A percentile compares a stretch with the other conserved stretches of the same genome.
Conservation (phyloP, 2,329 filamentous ascomycete genomes). For the Talaromyces albobiverticillius region DNA sequence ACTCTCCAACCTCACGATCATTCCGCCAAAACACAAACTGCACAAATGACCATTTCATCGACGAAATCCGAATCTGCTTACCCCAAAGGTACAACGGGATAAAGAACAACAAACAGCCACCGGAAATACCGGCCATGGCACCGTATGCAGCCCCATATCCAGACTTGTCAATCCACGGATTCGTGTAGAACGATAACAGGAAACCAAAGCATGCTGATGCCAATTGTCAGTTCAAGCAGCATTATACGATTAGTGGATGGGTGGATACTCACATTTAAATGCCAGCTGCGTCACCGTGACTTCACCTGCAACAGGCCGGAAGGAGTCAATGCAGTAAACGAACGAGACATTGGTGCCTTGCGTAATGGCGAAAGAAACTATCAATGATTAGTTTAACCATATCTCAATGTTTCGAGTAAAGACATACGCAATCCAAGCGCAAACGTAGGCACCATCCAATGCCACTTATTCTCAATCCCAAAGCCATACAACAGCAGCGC, state of each 20-base stretch:
- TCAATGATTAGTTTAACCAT: not conserved
- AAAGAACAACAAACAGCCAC: constrained; percentile 46
- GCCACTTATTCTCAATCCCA: constrained; percentile 27
- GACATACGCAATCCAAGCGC: constrained; percentile 39
- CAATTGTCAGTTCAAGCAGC: not conserved
- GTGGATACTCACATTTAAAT: constrained; percentile 44
- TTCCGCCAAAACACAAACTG: constrained; percentile 50
- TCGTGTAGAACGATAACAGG: constrained; percentile 59
- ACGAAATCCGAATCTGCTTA: constrained; percentile 45
- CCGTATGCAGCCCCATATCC: constrained; percentile 55
- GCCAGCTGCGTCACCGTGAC: constrained; percentile 52
- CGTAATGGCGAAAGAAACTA: constrained; percentile 56
- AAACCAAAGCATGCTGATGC: constrained; percentile 51
- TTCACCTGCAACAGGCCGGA: constrained; percentile 58
- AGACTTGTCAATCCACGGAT: constrained; percentile 52
- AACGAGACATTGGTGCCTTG: constrained; percentile 56
- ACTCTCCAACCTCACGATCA: constrained; percentile 57
- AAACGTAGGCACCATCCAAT: constrained; percentile 53
- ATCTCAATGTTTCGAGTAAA: not conserved
- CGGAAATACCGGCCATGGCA: constrained; percentile 57
- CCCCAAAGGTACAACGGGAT: constrained; percentile 55
- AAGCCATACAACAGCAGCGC: constrained; percentile 30
- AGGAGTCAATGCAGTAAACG: constrained; percentile 58
- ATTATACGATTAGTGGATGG: not conserved
- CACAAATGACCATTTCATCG: constrained; percentile 50